Evolutionary conservation across 75 land plant species (phyloP), one percentile per base, ranked within the genome.

Genomic region (Chamaecyparis obtusa): DNA sequence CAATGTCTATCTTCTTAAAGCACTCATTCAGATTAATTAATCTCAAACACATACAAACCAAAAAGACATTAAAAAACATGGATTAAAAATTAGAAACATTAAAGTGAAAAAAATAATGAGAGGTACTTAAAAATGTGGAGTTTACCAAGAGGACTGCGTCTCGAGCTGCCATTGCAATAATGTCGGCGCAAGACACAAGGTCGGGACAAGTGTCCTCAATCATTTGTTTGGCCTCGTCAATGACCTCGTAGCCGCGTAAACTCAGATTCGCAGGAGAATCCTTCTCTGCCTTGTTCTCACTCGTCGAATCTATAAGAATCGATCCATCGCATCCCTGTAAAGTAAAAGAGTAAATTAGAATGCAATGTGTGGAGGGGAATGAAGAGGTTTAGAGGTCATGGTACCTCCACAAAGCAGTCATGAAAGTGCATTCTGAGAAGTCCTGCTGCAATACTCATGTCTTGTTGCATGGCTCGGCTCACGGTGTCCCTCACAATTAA

Each of bases 391-490:
- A 0, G 16, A 14, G 2, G 19, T 41, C 2, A 5, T 17, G 11
- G 11, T 24, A 91, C 92, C 91, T 90, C 91, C 30, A 91, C 91
- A 49, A 90, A 91, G 85, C 93, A 92, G 85, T 92, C 93, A 83
- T 92, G 93, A 69, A 92, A 92, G 51, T 91, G 92, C 85, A 92
- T 55, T 57, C 93, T 83, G 10, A 92, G 90, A 78, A 92, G 88
- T 9, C 83, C 89, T 5, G 93, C 93, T 10, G 92, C 85, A 41
- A 91, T 87, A 30, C 84, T 88, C 3, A 83, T 83, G 85, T 92
- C 93, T 32, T 11, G 48, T 46, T 86, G 85, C 79, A 86, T 77
- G 32, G 89, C 92, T 85, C 87, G 88, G 32, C 67, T 39, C 54
- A 92, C 89, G 2, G 54, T 83, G 17, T 87, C 81, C 9, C 87